These are phyloP conservation scores for Sicyos baderoa DNA, from an alignment of 306 rosid genomes.

Conservation along the genomic window DNA sequence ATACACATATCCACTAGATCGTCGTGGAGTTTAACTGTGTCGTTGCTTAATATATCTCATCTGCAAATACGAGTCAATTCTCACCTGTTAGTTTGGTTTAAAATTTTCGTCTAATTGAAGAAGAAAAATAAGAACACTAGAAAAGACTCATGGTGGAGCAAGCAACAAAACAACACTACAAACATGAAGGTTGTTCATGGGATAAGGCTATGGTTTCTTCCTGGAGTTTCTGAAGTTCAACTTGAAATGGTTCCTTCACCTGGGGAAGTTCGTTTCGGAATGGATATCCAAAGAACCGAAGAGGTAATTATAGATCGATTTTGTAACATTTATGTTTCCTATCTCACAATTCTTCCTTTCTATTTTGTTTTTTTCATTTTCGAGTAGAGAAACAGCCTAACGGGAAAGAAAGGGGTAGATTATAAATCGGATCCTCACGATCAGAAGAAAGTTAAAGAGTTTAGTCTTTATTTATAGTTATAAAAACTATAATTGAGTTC, in stretches of 20 bases:
- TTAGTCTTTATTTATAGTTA: too few species aligned
- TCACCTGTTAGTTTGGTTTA: not conserved
- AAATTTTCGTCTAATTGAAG: slow-evolving; percentile 17
- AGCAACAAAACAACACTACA: slow-evolving; percentile 29
- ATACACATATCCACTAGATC: not conserved
- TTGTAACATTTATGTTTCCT: not conserved
- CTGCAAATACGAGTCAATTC: not conserved
- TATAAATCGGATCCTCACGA: too few species aligned
- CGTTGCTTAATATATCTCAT: not conserved
- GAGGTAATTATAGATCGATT: slow-evolving; percentile 27
- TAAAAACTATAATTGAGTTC: too few species aligned
- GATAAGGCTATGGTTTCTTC: slow-evolving; percentile 69
- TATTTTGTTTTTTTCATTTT: not conserved
- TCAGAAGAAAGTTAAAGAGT: too few species aligned
- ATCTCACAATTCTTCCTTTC: not conserved
- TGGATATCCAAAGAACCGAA: slow-evolving; percentile 58
- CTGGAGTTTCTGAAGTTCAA: slow-evolving; percentile 49
- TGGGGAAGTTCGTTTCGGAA: slow-evolving; percentile 44
- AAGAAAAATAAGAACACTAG: slow-evolving; percentile 25
- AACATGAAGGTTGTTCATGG: slow-evolving; percentile 34
- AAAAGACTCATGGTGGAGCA: slow-evolving; percentile 25
- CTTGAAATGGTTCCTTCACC: slow-evolving; percentile 41
- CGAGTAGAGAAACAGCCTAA: not conserved
- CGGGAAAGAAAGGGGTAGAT: too few species aligned
- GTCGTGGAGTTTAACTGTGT: not conserved